Percentiles rank a stretch among this genome's conserved stretches.
These are phyloP conservation scores for Myrmaecium sp. DNA, from an alignment of 2,329 filamentous ascomycete species.

Conservation along the genomic window DNA sequence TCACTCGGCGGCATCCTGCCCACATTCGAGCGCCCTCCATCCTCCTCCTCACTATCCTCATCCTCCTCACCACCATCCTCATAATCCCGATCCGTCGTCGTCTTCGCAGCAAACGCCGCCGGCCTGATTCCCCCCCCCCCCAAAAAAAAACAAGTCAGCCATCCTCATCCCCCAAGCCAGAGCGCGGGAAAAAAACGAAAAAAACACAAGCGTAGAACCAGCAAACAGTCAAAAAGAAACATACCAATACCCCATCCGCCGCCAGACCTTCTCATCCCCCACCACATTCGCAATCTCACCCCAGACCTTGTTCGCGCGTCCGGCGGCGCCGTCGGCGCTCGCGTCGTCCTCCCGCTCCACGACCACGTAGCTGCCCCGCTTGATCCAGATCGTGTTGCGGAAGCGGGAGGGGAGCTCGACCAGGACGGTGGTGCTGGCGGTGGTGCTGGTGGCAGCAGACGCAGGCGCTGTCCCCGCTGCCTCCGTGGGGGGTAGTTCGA, in stretches of 20 bases:
- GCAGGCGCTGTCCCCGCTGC: no score
- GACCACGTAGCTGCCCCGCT: constrained; percentile 72
- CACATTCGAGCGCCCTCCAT: constrained; percentile 61
- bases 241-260: constrained; percentile 71
- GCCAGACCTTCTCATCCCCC: constrained; percentile 78
- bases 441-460: no score
- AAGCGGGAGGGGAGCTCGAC: constrained; percentile 75
- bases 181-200: no score
- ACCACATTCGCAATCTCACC: constrained; percentile 92
- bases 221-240: no score
- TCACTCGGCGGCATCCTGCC: constrained; percentile 75
- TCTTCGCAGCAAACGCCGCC: constrained; percentile 55
- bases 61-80: constrained; percentile 59
- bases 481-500: constrained; percentile 57
- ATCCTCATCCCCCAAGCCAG: no score
- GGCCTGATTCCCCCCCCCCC: constrained; percentile 48
- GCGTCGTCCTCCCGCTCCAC: constrained; percentile 53
- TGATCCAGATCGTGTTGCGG: constrained; percentile 86
- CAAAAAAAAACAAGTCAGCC: no score
- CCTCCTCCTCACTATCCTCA: constrained; percentile 54
- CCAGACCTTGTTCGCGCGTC: constrained; percentile 59
- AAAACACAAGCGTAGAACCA: no score
- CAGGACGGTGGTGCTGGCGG: constrained; percentile 42
- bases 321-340: no score
- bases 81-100: constrained; percentile 35